Percentiles rank a stretch among this genome's conserved stretches.
Evolutionary conservation across 2,329 filamentous ascomycete genomes (phyloP).

Genomic region (Cladosporium sp.): DNA sequence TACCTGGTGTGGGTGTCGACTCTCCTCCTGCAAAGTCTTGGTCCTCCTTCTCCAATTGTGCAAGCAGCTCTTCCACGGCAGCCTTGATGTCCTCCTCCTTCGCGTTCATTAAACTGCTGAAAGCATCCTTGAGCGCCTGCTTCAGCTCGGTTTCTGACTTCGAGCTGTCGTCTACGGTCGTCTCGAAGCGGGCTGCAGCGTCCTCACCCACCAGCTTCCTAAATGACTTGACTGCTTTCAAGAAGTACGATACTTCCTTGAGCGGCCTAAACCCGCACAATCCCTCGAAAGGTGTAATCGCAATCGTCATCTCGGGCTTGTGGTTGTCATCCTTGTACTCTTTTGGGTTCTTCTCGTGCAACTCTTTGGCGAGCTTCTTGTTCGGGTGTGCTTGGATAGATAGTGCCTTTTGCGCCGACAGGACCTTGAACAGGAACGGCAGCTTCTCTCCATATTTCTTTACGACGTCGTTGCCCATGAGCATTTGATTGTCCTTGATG

Average conservation of each 20-base stretch:
- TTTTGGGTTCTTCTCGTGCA: constrained; percentile 82
- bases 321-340: constrained; percentile 99
- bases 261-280: constrained; percentile 93
- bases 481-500: constrained; percentile 78
- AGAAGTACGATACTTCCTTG: constrained; percentile 81
- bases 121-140: constrained; percentile 71
- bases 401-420: constrained; percentile 92
- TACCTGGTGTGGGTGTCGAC: constrained; percentile 66
- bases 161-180: constrained; percentile 54
- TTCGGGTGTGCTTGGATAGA: constrained; percentile 85
- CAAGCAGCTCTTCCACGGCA: constrained; percentile 68
- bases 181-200: constrained; percentile 47
- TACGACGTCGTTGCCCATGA: constrained; percentile 72
- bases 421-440: constrained; percentile 96
- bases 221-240: constrained; percentile 61
- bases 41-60: constrained; percentile 67
- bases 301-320: constrained; percentile 99
- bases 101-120: constrained; percentile 78
- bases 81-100: constrained; percentile 64
- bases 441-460: constrained; percentile 76
- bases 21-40: constrained; percentile 68
- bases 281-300: constrained; percentile 92
- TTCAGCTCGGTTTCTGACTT: constrained; percentile 65
- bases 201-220: constrained; percentile 51
- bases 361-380: constrained; percentile 77